phyloP scores from a whole-genome alignment of 2,329 filamentous ascomycete species.

The Phaeoacremonium minimum region DNA sequence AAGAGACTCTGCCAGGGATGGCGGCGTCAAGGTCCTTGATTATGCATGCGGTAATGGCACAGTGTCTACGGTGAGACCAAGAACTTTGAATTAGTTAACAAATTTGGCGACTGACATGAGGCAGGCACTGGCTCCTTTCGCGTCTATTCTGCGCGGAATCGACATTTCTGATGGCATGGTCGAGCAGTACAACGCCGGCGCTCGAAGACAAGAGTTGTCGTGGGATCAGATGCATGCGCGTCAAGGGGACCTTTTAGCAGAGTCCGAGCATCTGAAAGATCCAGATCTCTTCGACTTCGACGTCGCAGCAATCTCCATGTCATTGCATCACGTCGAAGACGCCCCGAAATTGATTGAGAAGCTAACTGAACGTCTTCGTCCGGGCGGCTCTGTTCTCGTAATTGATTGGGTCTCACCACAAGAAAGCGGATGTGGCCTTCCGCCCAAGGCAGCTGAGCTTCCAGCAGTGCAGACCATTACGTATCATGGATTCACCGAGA shows the following conservation, averaged over 20 bases:
- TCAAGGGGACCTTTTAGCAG: conserved; percentile 10
- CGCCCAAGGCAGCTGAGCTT: not conserved
- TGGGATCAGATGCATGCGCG: conserved; percentile 13
- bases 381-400: conserved; percentile 12
- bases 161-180: conserved; percentile 18
- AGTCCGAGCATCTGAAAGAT: not conserved
- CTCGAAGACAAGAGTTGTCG: conserved; percentile 2
- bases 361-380: conserved; percentile 10
- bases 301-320: conserved; percentile 13
- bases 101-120: not conserved
- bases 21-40: conserved; percentile 9
- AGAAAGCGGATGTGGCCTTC: not conserved
- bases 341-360: conserved; percentile 7
- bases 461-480: conserved; percentile 3
- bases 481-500: conserved; percentile 7
- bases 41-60: conserved; percentile 14
- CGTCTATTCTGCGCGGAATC: conserved; percentile 12
- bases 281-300: conserved; percentile 11
- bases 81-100: too few species aligned
- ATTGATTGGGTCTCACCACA: conserved; percentile 10
- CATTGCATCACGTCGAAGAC: conserved; percentile 15
- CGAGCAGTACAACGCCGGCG: conserved; percentile 13
- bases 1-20: not conserved
- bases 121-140: not conserved
- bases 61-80: conserved; percentile 6